phyloP scores from a whole-genome alignment of 2,329 filamentous ascomycete genomes.

The Xylariaceae sp. region DNA sequence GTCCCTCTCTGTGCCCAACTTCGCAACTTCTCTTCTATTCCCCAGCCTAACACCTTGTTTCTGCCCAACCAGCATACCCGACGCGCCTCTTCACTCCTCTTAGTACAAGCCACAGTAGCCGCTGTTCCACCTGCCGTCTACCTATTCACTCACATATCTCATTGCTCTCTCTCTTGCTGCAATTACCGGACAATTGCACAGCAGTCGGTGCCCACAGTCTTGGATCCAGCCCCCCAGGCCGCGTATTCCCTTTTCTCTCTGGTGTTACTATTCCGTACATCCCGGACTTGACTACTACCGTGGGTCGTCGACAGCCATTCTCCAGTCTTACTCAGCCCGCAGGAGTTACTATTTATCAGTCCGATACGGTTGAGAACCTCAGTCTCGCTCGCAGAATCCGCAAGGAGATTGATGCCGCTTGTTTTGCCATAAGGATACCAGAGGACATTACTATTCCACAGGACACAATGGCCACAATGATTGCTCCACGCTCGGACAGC shows the following conservation, averaged over 20 bases:
- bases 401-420: constrained; percentile 22
- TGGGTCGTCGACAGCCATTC: constrained; percentile 16
- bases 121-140: not conserved
- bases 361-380: constrained; percentile 25
- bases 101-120: constrained; percentile 16
- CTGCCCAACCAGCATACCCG: constrained; percentile 33
- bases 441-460: constrained; percentile 31
- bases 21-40: constrained; percentile 31
- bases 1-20: constrained; percentile 41
- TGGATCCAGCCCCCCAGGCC: constrained; percentile 13
- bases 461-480: constrained; percentile 47
- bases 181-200: constrained; percentile 15
- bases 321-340: constrained; percentile 8
- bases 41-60: constrained; percentile 34
- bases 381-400: constrained; percentile 25
- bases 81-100: constrained; percentile 25
- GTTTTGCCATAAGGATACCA: constrained; percentile 38
- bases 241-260: constrained; percentile 17
- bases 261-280: constrained; percentile 24
- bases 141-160: constrained; percentile 12
- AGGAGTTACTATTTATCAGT: constrained; percentile 14
- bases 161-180: constrained; percentile 7
- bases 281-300: constrained; percentile 21
- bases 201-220: constrained; percentile 6
- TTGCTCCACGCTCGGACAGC: constrained; percentile 42